phyloP scores from a whole-genome alignment of 2,329 filamentous ascomycete genomes.

The Aspergillus bombycis region DNA sequence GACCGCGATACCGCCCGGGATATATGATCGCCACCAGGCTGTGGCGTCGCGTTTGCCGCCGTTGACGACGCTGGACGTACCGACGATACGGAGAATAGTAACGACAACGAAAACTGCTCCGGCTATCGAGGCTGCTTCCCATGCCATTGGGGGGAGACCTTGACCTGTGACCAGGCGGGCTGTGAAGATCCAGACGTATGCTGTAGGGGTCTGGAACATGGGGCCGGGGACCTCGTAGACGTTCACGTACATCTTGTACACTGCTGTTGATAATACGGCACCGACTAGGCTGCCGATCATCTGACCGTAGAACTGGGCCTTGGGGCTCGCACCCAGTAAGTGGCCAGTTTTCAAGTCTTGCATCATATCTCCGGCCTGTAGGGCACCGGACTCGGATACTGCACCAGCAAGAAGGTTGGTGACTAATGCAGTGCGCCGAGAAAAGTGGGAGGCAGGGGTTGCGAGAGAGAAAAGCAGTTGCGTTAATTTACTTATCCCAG shows the following conservation, averaged over 20 bases:
- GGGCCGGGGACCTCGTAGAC: constrained; percentile 89
- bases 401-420: constrained; percentile 95
- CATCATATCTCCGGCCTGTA: constrained; percentile 95
- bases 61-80: constrained; percentile 38
- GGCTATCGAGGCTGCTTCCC: constrained; percentile 76
- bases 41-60: constrained; percentile 41
- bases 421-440: constrained; percentile 78
- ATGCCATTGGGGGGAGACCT: constrained; percentile 81
- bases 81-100: constrained; percentile 70
- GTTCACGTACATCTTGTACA: constrained; percentile 87
- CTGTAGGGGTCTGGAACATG: constrained; percentile 91
- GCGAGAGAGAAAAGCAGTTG: constrained; percentile 93
- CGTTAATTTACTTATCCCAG: constrained; percentile 93
- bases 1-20: constrained; percentile 94
- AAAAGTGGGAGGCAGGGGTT: constrained; percentile 76
- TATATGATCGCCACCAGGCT: constrained; percentile 67
- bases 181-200: constrained; percentile 97
- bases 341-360: constrained; percentile 98
- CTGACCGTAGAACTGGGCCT: constrained; percentile 95
- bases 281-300: constrained; percentile 87
- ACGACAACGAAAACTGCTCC: constrained; percentile 72
- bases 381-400: constrained; percentile 78
- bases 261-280: constrained; percentile 79
- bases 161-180: constrained; percentile 89
- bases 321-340: constrained; percentile 85